Evolutionary conservation across 2,329 filamentous ascomycete species (phyloP).

Genomic region (Fusarium sp.): DNA sequence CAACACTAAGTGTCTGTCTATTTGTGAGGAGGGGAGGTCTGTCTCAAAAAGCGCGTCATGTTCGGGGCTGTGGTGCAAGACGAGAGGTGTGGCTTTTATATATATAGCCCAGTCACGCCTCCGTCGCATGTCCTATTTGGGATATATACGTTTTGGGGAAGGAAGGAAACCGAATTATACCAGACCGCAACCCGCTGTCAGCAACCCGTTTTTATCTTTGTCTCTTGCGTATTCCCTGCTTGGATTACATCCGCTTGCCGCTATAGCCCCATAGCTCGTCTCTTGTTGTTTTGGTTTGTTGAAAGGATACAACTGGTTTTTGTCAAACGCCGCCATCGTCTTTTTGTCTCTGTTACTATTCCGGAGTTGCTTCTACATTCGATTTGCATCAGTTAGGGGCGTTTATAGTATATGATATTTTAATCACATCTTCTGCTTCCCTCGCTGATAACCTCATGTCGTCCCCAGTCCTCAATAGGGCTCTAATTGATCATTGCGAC

Average conservation of each 20-base stretch:
- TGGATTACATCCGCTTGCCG: slow-evolving; percentile 27
- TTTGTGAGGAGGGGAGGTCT: not conserved
- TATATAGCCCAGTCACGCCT: not conserved
- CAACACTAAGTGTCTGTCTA: slow-evolving; percentile 29
- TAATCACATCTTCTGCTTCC: slow-evolving; percentile 46
- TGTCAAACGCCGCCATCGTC: not conserved
- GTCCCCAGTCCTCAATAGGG: not conserved
- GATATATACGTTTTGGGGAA: slow-evolving; percentile 11
- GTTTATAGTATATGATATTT: slow-evolving; percentile 51
- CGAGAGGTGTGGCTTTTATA: not conserved
- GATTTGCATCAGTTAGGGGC: slow-evolving; percentile 48
- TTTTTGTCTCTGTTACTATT: slow-evolving; percentile 34
- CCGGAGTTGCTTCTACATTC: slow-evolving; percentile 40
- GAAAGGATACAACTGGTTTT: slow-evolving; percentile 37
- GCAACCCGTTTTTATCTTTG: slow-evolving; percentile 25
- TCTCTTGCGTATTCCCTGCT: slow-evolving; percentile 41
- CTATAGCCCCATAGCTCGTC: slow-evolving; percentile 36
- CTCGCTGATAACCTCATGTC: not conserved
- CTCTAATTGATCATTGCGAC: not conserved
- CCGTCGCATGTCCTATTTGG: not conserved
- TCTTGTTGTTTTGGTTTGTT: slow-evolving; percentile 30
- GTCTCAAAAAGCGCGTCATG: not conserved
- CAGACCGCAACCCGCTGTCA: slow-evolving; percentile 14
- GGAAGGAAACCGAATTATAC: slow-evolving; percentile 12
- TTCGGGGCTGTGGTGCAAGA: not conserved